These are phyloP conservation scores for Raphanus hybrid DNA, from an alignment of 441 rosid species.

Conservation along the genomic window DNA sequence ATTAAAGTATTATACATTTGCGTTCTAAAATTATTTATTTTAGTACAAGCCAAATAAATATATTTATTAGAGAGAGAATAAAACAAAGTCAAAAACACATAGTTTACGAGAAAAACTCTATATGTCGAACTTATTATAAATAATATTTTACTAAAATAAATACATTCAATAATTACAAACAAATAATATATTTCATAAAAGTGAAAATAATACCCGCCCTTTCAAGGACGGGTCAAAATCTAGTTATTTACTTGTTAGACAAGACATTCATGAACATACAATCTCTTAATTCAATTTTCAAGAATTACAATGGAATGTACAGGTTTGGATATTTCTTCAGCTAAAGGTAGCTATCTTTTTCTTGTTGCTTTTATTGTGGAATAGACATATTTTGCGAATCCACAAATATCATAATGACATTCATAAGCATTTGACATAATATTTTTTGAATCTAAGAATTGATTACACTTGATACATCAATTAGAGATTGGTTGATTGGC, in stretches of 20 bases:
- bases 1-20: too few relatives aligned
- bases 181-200: too few relatives aligned
- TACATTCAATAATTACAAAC: too few relatives aligned
- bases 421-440: conserved; percentile 17
- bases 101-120: too few relatives aligned
- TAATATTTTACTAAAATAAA: too few relatives aligned
- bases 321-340: conserved; percentile 18
- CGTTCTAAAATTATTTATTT: too few relatives aligned
- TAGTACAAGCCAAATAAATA: too few relatives aligned
- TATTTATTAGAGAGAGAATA: too few relatives aligned
- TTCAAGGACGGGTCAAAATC: too few relatives aligned
- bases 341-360: conserved; percentile 39
- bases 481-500: conserved; percentile 71
- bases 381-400: conserved; percentile 20
- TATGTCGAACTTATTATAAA: too few relatives aligned
- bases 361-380: conserved; percentile 50
- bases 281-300: background rate
- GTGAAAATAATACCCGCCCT: too few relatives aligned
- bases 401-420: conserved; percentile 4
- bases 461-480: conserved; percentile 76
- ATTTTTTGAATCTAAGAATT: conserved; percentile 23
- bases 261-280: conserved; percentile 8
- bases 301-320: conserved; percentile 3
- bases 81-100: too few relatives aligned
- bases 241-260: conserved; percentile 14